Evolutionary conservation across 2,329 filamentous ascomycete species (phyloP), one percentile per base, ranked within the genome.

Genomic region (Penicillium sp.): DNA sequence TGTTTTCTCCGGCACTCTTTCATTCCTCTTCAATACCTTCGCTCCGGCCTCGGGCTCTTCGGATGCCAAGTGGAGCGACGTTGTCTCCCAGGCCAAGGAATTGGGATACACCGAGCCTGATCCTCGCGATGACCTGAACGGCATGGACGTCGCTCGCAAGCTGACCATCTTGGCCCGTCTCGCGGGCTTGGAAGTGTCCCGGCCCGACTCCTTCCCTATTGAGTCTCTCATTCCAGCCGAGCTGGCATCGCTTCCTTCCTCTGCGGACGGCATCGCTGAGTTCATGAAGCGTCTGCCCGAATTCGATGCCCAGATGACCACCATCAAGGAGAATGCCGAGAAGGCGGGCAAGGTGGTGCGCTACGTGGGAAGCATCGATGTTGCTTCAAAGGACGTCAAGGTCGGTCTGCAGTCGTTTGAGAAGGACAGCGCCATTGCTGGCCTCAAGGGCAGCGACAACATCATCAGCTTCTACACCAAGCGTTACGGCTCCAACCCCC

Each of bases 381-480:
- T 95, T 41, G 78, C 75, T 13, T 80, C 78, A 51, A 85, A 89
- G 66, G 75, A 83, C 57, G 86, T 96, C 67, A 94, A 90, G 76
- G 93, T 98, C 48, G 93, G 93, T 3, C 73, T 98, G 57, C 86
- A 96, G 77, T 88, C 85, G 72, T 91, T 90, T 60, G 89, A 95
- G 58, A 82, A 81, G 58, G 87, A 86, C 50, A 89, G 94, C 65
- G 88, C 93, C 12, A 96, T 98, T 72, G 93, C 93, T 9, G 86
- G 87, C 36, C 78, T 98, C 51, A 95, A 95, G 79, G 93, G 93
- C 33, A 96, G 90, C 69, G 93, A 97, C 69, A 98, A 98, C 76
- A 95, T 97, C 67, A 95, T 98, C 66, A 95, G 85, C 76, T 96
- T 98, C 77, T 94, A 96, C 73, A 98, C 93, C 5, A 86, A 94